Evolutionary conservation across 1,139 yeast species (phyloP).

Genomic region (Zygosaccharomyces pseudobailii): DNA sequence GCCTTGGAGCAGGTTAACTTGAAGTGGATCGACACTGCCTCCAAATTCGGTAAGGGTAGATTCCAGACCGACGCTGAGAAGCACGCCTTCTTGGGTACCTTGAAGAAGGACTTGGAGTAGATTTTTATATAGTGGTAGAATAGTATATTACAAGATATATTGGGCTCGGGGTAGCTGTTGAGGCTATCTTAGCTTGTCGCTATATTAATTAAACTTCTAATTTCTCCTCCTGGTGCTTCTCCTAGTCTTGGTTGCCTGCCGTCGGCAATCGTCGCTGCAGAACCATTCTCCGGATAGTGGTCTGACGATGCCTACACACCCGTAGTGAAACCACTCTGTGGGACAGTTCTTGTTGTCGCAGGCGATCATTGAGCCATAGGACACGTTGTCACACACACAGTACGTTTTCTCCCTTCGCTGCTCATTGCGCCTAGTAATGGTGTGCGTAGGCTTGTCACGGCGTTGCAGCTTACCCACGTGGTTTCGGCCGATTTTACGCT

Average conservation of each 20-base stretch:
- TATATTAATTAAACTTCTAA: too few relatives aligned
- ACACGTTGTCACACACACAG: conserved; percentile 79
- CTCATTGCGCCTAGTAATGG: conserved; percentile 3
- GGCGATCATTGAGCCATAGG: conserved; percentile 90
- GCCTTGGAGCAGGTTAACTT: conserved; percentile 94
- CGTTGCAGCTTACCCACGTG: background rate
- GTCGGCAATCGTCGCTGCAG: conserved; percentile 57
- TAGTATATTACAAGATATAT: too few relatives aligned
- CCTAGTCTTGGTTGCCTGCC: conserved; percentile 2
- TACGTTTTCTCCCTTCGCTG: conserved; percentile 38
- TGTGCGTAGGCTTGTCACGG: background rate
- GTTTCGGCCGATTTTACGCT: too few relatives aligned
- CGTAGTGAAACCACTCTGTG: conserved; percentile 79
- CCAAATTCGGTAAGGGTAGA: conserved; percentile 99
- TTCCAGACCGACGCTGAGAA: conserved; percentile 99
- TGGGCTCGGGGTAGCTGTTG: too few relatives aligned
- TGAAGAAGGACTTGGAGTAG: conserved; percentile 78
- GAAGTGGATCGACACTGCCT: conserved; percentile 99
- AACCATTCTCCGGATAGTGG: conserved; percentile 87
- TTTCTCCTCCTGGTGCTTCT: conserved; percentile 7
- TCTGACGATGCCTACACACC: conserved; percentile 74
- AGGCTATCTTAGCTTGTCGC: too few relatives aligned
- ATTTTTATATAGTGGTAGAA: conserved; percentile 12
- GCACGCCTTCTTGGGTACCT: conserved; percentile 99
- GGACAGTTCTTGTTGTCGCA: conserved; percentile 81